phyloP scores from a whole-genome alignment of 176 grass and related monocot genomes.

The Puccinellia tenuiflora region DNA sequence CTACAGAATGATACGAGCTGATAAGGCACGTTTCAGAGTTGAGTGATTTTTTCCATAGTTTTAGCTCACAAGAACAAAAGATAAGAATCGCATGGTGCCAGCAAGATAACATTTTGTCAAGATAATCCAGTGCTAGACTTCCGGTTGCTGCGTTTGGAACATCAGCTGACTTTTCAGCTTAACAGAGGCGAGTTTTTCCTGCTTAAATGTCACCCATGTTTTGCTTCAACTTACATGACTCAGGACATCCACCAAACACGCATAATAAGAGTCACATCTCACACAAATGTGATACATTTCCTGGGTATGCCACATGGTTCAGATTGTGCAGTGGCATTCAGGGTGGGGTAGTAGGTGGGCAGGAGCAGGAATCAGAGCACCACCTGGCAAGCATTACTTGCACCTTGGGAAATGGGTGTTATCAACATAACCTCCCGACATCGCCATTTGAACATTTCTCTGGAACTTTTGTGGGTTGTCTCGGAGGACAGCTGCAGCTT shows the following conservation, averaged over 20 bases:
- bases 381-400: constrained; percentile 13
- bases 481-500: constrained; percentile 47
- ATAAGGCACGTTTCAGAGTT: neutral
- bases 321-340: neutral
- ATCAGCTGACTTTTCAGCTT: neutral
- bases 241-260: neutral
- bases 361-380: neutral
- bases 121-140: neutral
- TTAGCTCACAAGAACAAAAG: neutral
- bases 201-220: neutral
- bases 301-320: constrained; percentile 8
- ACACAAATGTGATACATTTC: neutral
- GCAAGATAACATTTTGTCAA: neutral
- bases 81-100: neutral
- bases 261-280: neutral
- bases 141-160: neutral
- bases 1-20: neutral
- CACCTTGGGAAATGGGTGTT: constrained; percentile 52
- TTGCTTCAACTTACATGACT: constrained; percentile 8
- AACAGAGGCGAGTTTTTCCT: neutral
- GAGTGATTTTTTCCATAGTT: neutral
- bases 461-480: constrained; percentile 60
- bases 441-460: constrained; percentile 57
- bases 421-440: constrained; percentile 49
- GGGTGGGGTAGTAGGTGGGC: neutral